Conservation (phyloP, 2,329 filamentous ascomycete species). For the Hypoxylon sp. region DNA sequence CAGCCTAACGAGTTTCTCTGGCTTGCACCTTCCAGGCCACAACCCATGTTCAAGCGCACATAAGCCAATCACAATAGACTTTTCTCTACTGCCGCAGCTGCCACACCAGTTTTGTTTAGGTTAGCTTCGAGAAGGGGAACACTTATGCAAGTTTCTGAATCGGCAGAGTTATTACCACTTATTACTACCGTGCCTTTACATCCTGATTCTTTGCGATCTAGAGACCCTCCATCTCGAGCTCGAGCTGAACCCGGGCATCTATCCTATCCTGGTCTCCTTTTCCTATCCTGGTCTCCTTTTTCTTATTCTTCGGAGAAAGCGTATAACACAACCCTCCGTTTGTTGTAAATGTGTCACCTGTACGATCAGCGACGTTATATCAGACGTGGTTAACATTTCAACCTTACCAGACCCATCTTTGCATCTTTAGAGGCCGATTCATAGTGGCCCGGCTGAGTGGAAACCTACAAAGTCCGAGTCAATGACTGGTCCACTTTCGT, state of each 20-base stretch:
- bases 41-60: too few species aligned
- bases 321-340: background rate
- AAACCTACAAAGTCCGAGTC: slow-evolving; percentile 37
- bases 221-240: slow-evolving; percentile 13
- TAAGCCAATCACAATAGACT: slow-evolving; percentile 25
- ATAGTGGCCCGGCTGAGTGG: slow-evolving; percentile 31
- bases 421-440: slow-evolving; percentile 8
- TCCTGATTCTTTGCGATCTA: slow-evolving; percentile 21
- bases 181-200: slow-evolving; percentile 1
- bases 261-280: background rate
- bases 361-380: slow-evolving; percentile 11
- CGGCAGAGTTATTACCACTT: slow-evolving; percentile 27
- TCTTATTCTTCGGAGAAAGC: background rate
- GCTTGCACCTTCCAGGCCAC: background rate
- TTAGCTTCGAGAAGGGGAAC: slow-evolving; percentile 18
- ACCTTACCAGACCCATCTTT: slow-evolving; percentile 20
- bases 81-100: background rate
- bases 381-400: slow-evolving; percentile 10
- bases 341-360: background rate
- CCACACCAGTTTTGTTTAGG: slow-evolving; percentile 19
- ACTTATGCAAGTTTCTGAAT: slow-evolving; percentile 40
- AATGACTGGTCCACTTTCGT: slow-evolving; percentile 36
- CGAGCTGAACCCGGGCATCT: background rate
- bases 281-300: background rate
- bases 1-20: slow-evolving; percentile 16